Evolutionary conservation across 805 yeast genomes (phyloP).

Genomic region (Barnettozyma siamensis): DNA sequence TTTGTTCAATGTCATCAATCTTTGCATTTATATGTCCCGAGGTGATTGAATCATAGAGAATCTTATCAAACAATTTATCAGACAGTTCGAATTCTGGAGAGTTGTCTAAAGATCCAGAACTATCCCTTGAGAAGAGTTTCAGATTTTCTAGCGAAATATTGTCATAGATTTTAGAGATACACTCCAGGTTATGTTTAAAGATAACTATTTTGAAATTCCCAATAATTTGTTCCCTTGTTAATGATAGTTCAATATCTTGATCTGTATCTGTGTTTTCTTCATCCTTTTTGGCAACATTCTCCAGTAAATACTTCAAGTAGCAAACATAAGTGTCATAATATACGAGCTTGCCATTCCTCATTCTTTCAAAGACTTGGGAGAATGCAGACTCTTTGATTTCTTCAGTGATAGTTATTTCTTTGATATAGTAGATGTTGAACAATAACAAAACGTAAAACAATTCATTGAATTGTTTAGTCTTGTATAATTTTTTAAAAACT

Average conservation of each 20-base stretch:
- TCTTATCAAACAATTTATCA: constrained; percentile 4
- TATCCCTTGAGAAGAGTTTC: constrained; percentile 3
- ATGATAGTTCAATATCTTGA: background rate
- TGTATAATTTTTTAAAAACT: constrained; percentile 9
- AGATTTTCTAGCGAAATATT: constrained; percentile 4
- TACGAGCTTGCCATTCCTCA: constrained; percentile 1
- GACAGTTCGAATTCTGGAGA: constrained; percentile 1
- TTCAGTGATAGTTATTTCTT: constrained; percentile 1
- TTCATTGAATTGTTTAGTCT: background rate
- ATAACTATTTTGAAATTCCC: constrained; percentile 1
- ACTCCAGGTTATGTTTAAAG: constrained; percentile 4
- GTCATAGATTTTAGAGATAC: constrained; percentile 5
- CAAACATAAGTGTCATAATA: constrained; percentile 5
- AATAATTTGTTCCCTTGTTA: constrained; percentile 2
- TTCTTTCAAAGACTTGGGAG: background rate
- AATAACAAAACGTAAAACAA: constrained; percentile 6
- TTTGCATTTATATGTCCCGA: constrained; percentile 13
- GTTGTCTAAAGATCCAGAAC: background rate
- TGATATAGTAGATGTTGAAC: constrained; percentile 5
- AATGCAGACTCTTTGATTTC: background rate
- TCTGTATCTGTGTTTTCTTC: background rate
- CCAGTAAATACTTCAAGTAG: background rate
- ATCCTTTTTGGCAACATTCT: background rate
- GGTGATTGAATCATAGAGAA: constrained; percentile 6
- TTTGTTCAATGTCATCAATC: constrained; percentile 21